Conservation (phyloP, 2,329 filamentous ascomycete genomes). For the Volutella citrinella region DNA sequence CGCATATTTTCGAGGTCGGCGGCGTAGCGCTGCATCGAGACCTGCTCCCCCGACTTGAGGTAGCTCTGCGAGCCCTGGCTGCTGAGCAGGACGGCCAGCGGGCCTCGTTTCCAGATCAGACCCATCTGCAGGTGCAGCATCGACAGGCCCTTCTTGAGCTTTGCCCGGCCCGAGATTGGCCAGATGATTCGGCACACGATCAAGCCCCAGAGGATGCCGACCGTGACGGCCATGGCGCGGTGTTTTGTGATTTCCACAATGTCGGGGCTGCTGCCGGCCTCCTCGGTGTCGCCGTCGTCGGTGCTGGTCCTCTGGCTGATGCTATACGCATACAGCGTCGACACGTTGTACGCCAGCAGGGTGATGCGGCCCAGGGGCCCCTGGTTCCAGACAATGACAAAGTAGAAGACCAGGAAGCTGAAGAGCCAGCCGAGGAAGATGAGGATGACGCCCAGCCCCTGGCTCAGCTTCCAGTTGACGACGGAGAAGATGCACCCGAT, state of each 20-base stretch:
- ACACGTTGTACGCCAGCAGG: conserved; percentile 93
- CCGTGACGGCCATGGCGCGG: conserved; percentile 81
- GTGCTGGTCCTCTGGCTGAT: conserved; percentile 71
- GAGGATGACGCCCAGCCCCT: conserved; percentile 70
- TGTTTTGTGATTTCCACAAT: conserved; percentile 87
- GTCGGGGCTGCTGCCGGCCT: conserved; percentile 76
- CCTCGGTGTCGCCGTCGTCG: conserved; percentile 70
- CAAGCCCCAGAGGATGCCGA: conserved; percentile 88
- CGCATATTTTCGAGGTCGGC: conserved; percentile 72
- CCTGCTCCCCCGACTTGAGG: conserved; percentile 25
- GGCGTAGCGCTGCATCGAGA: conserved; percentile 30
- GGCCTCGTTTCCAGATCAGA: conserved; percentile 92
- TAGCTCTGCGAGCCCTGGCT: conserved; percentile 68
- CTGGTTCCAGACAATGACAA: conserved; percentile 81
- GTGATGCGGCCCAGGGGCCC: conserved; percentile 91
- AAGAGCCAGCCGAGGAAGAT: conserved; percentile 79
- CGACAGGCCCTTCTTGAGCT: conserved; percentile 84
- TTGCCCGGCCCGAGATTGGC: conserved; percentile 85
- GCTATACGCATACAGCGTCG: conserved; percentile 89
- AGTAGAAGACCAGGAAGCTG: conserved; percentile 79
- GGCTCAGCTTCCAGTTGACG: conserved; percentile 72
- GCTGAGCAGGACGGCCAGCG: conserved; percentile 69
- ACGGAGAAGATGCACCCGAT: conserved; percentile 76
- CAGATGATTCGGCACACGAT: conserved; percentile 86
- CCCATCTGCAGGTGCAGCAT: conserved; percentile 91